Conservation (phyloP, 768 basidiomycete genomes). For the Suillus variegatus region DNA sequence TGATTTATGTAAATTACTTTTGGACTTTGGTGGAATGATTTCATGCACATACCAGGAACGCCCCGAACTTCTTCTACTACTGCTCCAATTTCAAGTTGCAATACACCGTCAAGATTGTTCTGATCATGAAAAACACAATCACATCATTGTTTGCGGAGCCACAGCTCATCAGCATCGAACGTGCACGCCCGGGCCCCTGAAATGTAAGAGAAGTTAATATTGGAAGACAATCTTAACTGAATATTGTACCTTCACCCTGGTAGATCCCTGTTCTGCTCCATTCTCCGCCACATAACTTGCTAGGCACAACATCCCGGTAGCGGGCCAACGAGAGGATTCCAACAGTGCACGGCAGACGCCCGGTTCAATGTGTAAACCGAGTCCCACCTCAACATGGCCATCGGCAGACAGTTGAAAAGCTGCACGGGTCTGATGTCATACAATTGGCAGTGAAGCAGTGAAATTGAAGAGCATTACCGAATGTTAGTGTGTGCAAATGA, state of each 20-base stretch:
- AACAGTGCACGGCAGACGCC: constrained; percentile 28
- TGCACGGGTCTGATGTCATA: background rate
- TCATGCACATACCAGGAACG: constrained; percentile 41
- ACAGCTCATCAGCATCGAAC: constrained; percentile 8
- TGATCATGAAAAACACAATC: constrained; percentile 38
- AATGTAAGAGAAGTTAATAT: background rate
- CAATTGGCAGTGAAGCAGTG: background rate
- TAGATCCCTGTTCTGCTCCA: constrained; percentile 14
- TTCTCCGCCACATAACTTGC: constrained; percentile 18
- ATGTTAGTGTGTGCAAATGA: background rate
- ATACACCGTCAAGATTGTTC: constrained; percentile 58
- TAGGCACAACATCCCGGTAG: constrained; percentile 30
- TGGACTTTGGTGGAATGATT: background rate
- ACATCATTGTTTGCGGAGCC: constrained; percentile 27
- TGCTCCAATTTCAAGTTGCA: constrained; percentile 54
- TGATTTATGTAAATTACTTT: constrained; percentile 14
- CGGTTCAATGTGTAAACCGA: constrained; percentile 61
- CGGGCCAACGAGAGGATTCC: constrained; percentile 27
- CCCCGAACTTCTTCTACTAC: constrained; percentile 43
- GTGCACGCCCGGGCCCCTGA: background rate
- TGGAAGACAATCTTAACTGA: background rate
- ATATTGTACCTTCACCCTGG: constrained; percentile 2
- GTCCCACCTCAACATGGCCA: constrained; percentile 41
- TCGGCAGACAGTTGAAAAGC: constrained; percentile 10
- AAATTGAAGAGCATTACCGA: background rate